Evolutionary conservation across 345 rosid species (phyloP).

Genomic region (Toxicodendron radicans): DNA sequence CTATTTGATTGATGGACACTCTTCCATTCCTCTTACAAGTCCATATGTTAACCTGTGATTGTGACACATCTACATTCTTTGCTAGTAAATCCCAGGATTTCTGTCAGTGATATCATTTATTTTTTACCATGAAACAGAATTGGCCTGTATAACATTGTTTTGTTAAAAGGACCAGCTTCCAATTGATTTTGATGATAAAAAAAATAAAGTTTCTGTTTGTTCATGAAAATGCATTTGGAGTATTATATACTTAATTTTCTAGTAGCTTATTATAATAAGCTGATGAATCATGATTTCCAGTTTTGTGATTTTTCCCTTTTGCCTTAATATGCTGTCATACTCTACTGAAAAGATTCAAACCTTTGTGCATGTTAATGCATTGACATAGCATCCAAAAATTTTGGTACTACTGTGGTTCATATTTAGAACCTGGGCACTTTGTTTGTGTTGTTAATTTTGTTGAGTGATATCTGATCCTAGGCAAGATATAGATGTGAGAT

Average conservation of each 20-base stretch:
- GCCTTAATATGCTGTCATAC: background rate
- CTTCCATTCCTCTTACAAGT: background rate
- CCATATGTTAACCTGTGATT: background rate
- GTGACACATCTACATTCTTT: background rate
- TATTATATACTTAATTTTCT: background rate
- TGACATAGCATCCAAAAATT: background rate
- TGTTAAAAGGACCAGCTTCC: background rate
- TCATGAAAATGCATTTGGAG: background rate
- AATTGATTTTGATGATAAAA: background rate
- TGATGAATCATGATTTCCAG: background rate
- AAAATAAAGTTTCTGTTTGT: background rate
- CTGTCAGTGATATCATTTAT: background rate
- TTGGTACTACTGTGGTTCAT: background rate
- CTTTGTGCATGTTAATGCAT: background rate
- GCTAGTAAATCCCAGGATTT: background rate
- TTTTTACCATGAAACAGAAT: background rate
- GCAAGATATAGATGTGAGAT: constrained; percentile 65
- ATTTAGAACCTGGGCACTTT: background rate
- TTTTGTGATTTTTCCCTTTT: background rate
- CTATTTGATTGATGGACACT: background rate
- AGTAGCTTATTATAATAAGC: background rate
- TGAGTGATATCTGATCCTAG: constrained; percentile 36
- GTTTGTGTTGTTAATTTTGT: too few relatives aligned
- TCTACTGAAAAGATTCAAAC: background rate
- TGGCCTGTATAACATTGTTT: background rate